Evolutionary conservation across 495 filamentous ascomycete genomes (phyloP).

Genomic region (Penicillium egyptiacum): DNA sequence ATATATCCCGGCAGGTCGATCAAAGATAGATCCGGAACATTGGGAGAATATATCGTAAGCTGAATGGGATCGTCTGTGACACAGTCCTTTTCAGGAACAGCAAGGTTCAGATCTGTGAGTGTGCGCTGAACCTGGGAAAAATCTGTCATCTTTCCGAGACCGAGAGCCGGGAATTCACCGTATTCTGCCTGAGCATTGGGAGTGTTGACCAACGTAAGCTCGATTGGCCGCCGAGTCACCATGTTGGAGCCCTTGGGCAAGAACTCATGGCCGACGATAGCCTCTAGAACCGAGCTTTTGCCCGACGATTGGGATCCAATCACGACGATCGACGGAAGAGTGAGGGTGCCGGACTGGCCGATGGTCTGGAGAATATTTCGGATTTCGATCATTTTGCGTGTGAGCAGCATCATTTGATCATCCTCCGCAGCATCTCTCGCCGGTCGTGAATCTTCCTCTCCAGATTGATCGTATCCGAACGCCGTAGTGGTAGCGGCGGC

Average conservation of each 20-base stretch:
- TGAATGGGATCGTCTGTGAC: constrained; percentile 97
- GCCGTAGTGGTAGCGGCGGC: constrained; percentile 67
- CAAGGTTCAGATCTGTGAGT: constrained; percentile 90
- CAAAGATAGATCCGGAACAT: constrained; percentile 92
- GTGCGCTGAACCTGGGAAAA: constrained; percentile 92
- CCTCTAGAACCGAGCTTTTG: constrained; percentile 96
- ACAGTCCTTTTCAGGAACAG: constrained; percentile 85
- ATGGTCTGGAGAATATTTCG: constrained; percentile 85
- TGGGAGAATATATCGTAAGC: constrained; percentile 89
- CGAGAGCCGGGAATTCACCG: constrained; percentile 92
- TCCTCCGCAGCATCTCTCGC: constrained; percentile 72
- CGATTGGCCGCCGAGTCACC: constrained; percentile 95
- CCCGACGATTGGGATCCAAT: constrained; percentile 98
- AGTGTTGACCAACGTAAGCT: constrained; percentile 95
- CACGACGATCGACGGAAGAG: constrained; percentile 93
- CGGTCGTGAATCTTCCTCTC: constrained; percentile 66
- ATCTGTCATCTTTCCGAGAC: constrained; percentile 86
- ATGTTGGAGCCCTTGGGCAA: constrained; percentile 97
- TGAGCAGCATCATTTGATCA: constrained; percentile 99
- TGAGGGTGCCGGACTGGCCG: constrained; percentile 84
- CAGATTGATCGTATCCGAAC: constrained; percentile 71
- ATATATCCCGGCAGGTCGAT: constrained; percentile 98
- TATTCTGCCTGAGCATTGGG: constrained; percentile 89
- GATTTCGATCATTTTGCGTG: constrained; percentile 99
- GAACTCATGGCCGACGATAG: constrained; percentile 97